phyloP scores from a whole-genome alignment of 164 flowering plant genomes.

The Annona cherimola region DNA sequence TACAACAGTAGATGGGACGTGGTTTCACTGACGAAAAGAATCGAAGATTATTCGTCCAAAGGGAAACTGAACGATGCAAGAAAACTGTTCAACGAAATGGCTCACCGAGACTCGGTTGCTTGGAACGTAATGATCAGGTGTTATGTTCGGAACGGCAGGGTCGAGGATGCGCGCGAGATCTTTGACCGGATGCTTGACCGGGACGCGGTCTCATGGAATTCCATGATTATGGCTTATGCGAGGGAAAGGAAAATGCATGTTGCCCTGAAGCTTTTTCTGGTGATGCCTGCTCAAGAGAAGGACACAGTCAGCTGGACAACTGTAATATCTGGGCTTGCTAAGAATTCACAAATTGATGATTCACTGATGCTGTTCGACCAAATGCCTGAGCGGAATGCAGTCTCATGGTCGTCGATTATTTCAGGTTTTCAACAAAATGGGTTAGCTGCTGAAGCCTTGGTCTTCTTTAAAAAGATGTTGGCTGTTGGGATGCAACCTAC shows the following conservation, averaged over 20 bases:
- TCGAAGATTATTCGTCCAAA: slow-evolving; percentile 11
- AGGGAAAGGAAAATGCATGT: slow-evolving; percentile 15
- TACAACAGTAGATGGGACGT: neutral
- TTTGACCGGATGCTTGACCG: slow-evolving; percentile 24
- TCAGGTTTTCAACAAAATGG: slow-evolving; percentile 33
- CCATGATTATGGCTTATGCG: slow-evolving; percentile 30
- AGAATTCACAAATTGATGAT: slow-evolving; percentile 14
- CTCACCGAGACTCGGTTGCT: slow-evolving; percentile 18
- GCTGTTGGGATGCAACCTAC: slow-evolving; percentile 21
- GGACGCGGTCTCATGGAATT: slow-evolving; percentile 25
- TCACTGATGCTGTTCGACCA: slow-evolving; percentile 21
- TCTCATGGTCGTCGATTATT: slow-evolving; percentile 34
- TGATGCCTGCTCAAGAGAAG: slow-evolving; percentile 17
- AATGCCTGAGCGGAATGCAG: slow-evolving; percentile 26
- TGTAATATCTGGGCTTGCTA: slow-evolving; percentile 22
- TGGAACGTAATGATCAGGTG: slow-evolving; percentile 30
- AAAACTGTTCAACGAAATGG: slow-evolving; percentile 24
- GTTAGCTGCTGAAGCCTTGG: slow-evolving; percentile 19
- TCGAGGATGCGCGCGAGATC: slow-evolving; percentile 21
- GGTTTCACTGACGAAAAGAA: slow-evolving; percentile 17
- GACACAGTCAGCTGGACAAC: slow-evolving; percentile 29
- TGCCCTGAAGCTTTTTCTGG: slow-evolving; percentile 25
- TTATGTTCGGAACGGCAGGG: slow-evolving; percentile 23
- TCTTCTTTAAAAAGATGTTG: slow-evolving; percentile 26
- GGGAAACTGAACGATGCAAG: slow-evolving; percentile 24